Percentiles rank a stretch among this genome's conserved stretches.
Conservation (phyloP, 169 alveolate genomes). For the Plasmodium vivax region DNA sequence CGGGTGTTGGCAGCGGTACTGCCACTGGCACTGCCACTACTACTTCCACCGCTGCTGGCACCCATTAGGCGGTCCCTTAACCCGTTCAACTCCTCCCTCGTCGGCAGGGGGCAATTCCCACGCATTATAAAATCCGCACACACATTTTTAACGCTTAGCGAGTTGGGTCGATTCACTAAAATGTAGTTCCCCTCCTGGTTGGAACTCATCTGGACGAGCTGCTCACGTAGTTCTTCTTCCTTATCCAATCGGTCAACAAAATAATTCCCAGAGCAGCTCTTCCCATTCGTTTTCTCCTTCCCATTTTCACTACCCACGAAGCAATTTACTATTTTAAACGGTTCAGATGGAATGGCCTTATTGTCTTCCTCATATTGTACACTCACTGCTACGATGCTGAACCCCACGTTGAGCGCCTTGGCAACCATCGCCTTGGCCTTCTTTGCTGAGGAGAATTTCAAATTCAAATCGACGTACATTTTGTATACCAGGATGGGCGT, state of each 20-base stretch:
- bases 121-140: slow-evolving; percentile 65
- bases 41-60: no score
- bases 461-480: slow-evolving; percentile 53
- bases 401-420: slow-evolving; percentile 48
- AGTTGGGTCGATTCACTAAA: slow-evolving; percentile 38
- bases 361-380: neutral
- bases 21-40: no score
- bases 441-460: slow-evolving; percentile 1
- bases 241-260: slow-evolving; percentile 21
- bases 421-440: slow-evolving; percentile 7
- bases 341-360: neutral
- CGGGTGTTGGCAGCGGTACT: neutral
- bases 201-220: slow-evolving; percentile 22
- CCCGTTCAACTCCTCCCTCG: neutral
- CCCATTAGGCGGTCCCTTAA: neutral
- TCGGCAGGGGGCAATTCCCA: neutral
- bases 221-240: neutral
- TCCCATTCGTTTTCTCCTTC: neutral
- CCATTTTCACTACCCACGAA: neutral
- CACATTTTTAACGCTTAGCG: slow-evolving; percentile 32
- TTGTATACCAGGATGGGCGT: neutral
- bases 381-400: slow-evolving; percentile 56
- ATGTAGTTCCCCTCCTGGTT: slow-evolving; percentile 16
- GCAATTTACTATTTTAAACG: slow-evolving; percentile 39
- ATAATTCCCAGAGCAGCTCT: slow-evolving; percentile 11